Base-by-base conservation (phyloP, 2,329 filamentous ascomycete genomes). In the Neonectria ditissima region DNA sequence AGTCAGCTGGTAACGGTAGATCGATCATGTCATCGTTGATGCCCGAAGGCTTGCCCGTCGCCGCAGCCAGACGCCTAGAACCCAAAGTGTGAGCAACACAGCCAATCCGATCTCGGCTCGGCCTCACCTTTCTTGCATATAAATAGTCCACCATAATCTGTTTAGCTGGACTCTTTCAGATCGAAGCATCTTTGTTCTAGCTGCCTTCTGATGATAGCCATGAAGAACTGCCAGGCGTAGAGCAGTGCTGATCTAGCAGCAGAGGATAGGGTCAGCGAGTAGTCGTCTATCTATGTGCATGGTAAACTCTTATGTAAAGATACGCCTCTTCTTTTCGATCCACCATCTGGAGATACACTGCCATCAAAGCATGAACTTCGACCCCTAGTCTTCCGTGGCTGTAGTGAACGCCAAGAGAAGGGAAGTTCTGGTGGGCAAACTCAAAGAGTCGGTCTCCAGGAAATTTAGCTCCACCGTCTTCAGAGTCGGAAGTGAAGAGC, bases 131-230 rank as follows among this genome's bases (percentile, higher is more conserved):
- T 59, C 61, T 55, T 63, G 55, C 73, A 75, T 75, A 10, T 75
- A 75, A 3, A 75, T 66, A 4, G 73, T 74, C 73, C 73, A 75
- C 70, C 71, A 75, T 16, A 75, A 63, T 6, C 73, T 68, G 1
- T 74, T 74, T 22, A 73, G 65, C 11, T 75, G 73, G 2, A 61
- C 57, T 16, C 57, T 58, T 52, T 69, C 67, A 20, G 62, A 67
- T 20, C 52, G 62, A 47, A 65, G 26, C 22, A 69, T n/a, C 10
- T 51, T 53, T 30, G 59, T 60, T 30, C 50, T 55, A 2, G 56
- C 58, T 5, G 56, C 48, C 6, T 63, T 61, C 13, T 66, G 65
- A 28, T 67, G 62, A 37, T 65, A 67, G 7, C 41, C 65, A 55
- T 67, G 62, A 6, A 63, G 57, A 32, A 69, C 26, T 44, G 62